Evolutionary conservation across 805 yeast species (phyloP), one percentile per base, ranked within the genome.

Genomic region (Blastobotrys robertii): DNA sequence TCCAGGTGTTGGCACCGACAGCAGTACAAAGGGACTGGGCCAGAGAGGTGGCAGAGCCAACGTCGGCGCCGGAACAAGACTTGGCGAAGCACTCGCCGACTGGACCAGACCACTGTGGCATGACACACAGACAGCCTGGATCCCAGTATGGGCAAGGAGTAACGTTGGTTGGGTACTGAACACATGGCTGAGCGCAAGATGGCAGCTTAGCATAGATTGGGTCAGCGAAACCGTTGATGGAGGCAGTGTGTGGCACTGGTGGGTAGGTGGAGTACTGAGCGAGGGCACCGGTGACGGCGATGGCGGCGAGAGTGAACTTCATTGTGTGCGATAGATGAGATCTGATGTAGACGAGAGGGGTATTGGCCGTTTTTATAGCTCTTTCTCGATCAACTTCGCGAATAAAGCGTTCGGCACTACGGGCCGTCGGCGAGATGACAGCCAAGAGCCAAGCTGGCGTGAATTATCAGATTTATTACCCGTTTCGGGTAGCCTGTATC

Each of bases 141-240:
- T 70, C 74, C 74, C 74, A 70, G 54, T 70, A 68, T 32, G 76
- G 76, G 49, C 76, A 70, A 22, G 74, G 74, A 5, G 76, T 70
- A 39, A 63, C 67, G 30, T 58, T 16, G 8, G 41, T 37, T 22
- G 37, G 30, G 34, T 53, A 48, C 38, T 64, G 53, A 12, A 65
- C 71, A 56, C 75, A 70, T 3, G 56, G 47, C 42, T 55, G 45
- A 33, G 74, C 76, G 55, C 75, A 70, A 2, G 51, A 37, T 29
- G 76, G 75, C 22, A 69, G 53, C 4, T 48, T 42, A 22, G 49
- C 52, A 44, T 57, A 61, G 39, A 70, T 62, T 8, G 68, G 68
- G 52, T 70, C 75, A 15, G 74, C 73, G 44, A 70, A 70, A 0
- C 76, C 76, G 46, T 70, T 70, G 42, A 69, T 61, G 31, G 66